phyloP scores from a whole-genome alignment of 108 stramenopile genomes.

The Skeletonema potamos region DNA sequence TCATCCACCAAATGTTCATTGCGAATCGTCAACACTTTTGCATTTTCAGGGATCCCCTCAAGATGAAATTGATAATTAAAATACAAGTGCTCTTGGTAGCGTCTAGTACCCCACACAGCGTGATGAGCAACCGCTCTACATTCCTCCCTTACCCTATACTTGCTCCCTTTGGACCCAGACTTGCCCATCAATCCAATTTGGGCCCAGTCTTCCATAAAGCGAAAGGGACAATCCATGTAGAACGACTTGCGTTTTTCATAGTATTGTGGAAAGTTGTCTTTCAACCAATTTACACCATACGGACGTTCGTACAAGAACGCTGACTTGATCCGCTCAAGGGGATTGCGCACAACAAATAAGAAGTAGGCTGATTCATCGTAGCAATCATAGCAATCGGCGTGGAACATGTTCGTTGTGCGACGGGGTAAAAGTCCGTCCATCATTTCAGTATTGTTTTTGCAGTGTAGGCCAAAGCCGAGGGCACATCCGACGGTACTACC shows the following conservation, averaged over 20 bases:
- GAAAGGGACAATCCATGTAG: constrained; percentile 43
- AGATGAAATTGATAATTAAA: constrained; percentile 47
- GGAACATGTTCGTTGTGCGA: constrained; percentile 33
- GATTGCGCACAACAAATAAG: constrained; percentile 38
- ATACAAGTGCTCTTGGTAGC: constrained; percentile 7
- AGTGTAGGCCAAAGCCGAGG: constrained; percentile 40
- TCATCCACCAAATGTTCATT: constrained; percentile 50
- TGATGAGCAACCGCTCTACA: background rate
- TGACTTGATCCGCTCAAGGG: constrained; percentile 27
- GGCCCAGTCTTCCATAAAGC: constrained; percentile 18
- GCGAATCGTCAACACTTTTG: constrained; percentile 43
- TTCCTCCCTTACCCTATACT: background rate
- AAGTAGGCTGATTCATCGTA: constrained; percentile 25
- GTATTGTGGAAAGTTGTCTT: constrained; percentile 7
- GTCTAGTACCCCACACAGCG: background rate
- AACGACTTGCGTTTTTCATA: constrained; percentile 18
- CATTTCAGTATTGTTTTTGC: constrained; percentile 9
- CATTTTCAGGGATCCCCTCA: constrained; percentile 28
- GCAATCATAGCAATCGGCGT: constrained; percentile 36
- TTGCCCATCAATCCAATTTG: background rate
- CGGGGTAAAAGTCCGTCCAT: constrained; percentile 24
- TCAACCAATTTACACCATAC: constrained; percentile 11
- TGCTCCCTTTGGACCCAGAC: background rate
- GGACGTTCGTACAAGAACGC: constrained; percentile 47
- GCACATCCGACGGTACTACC: constrained; percentile 36